phyloP scores from a whole-genome alignment of 768 basidiomycete species.

The Pulveroboletus ravenelii region DNA sequence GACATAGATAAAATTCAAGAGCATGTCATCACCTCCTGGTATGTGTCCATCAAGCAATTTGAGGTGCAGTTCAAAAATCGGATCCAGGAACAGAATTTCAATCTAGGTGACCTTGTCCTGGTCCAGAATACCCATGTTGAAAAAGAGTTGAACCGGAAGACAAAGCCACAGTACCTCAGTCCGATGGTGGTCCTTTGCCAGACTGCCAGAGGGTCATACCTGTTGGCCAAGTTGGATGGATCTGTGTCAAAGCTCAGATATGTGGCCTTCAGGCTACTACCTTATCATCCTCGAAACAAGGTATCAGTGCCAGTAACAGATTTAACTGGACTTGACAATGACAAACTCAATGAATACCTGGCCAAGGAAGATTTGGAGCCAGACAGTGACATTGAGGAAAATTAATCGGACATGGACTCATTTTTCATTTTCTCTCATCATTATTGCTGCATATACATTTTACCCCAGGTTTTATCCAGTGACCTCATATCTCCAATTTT shows the following conservation, averaged over 20 bases:
- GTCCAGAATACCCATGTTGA: neutral
- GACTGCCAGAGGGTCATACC: accelerated
- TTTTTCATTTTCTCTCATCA: too few species aligned
- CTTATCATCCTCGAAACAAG: too few species aligned
- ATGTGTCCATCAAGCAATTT: accelerated
- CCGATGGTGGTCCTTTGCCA: neutral
- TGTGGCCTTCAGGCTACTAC: neutral
- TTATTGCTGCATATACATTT: too few species aligned
- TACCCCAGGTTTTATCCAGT: too few species aligned
- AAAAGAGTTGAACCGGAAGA: neutral
- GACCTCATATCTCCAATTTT: too few species aligned
- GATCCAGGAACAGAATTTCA: accelerated
- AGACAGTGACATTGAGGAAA: too few species aligned
- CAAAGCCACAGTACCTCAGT: neutral
- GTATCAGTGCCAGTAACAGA: too few species aligned
- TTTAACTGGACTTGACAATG: too few species aligned
- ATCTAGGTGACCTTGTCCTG: neutral
- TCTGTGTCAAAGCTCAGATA: accelerated
- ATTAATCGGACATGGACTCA: too few species aligned
- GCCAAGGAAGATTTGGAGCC: too few species aligned
- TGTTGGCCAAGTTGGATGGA: neutral
- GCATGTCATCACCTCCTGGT: accelerated
- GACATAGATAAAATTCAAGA: accelerated
- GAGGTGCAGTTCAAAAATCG: neutral
- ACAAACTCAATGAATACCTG: too few species aligned